Evolutionary conservation across 805 yeast species (phyloP), one percentile per base, ranked within the genome.

Genomic region (Debaryomyces maramus): DNA sequence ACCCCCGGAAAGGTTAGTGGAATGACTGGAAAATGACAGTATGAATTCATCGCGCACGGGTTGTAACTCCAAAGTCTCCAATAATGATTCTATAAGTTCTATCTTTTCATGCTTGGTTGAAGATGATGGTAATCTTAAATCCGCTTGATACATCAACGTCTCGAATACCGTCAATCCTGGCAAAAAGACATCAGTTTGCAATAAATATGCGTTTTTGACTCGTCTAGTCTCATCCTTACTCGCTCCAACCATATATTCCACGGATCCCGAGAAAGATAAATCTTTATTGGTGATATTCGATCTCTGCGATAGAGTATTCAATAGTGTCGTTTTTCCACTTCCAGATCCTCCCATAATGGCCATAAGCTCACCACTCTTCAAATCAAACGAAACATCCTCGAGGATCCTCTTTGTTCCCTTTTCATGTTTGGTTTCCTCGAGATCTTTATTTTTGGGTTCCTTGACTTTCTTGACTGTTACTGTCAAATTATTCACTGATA

Each of bases 321-420:
- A 64, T 32, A 88, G 57, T 0, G 96, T 85, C 0, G 96, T 88
- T 53, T 88, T 88, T 3, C 95, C 96, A 3, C 88, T 80, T 0
- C 96, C 96, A 0, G 90, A 83, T 0, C 95, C 91, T 2, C 96
- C 96, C 67, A 88, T 75, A 7, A 88, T 84, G 5, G 95, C 95
- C 60, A 88, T 72, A 27, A 88, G 60, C 7, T 83, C 67, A 13
- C 87, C 85, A 10, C 76, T 58, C 0, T 78, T 75, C 8, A 85
- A 66, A 36, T 78, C 80, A 44, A 85, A 72, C 2, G 85, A 77
- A 34, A 86, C 66, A 19, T 78, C 54, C 39, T 68, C 56, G 19
- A 69, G 47, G 19, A 69, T 65, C 28, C 43, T 37, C 19, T 22
- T 30, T 4, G 16, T 9, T 11, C 30, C 29, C 20, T 30, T 23